Evolutionary conservation across 495 filamentous ascomycete species (phyloP).

Genomic region (Podospora bellae-mahoneyi): DNA sequence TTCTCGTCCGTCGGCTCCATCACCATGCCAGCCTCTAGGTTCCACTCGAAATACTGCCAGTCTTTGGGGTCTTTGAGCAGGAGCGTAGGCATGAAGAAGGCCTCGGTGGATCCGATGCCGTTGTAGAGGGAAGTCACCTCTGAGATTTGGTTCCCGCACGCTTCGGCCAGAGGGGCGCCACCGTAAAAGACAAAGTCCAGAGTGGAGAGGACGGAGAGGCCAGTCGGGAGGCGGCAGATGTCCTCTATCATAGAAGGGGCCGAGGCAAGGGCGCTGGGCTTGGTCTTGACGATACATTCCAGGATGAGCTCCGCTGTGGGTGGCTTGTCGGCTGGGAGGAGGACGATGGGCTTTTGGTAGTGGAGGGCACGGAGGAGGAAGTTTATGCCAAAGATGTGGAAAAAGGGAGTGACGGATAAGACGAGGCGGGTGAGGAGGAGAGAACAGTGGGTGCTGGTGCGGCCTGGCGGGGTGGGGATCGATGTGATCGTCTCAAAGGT

Average conservation of each 20-base stretch:
- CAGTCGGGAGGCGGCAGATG: background rate
- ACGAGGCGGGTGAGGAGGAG: background rate
- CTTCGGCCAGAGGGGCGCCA: background rate
- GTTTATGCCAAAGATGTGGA: conserved; percentile 6
- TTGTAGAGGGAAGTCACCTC: background rate
- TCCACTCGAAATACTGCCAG: conserved; percentile 7
- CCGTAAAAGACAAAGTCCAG: conserved; percentile 2
- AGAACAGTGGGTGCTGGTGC: background rate
- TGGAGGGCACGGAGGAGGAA: background rate
- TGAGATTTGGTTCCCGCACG: background rate
- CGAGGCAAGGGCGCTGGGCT: background rate
- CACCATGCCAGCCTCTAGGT: background rate
- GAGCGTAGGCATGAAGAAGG: background rate
- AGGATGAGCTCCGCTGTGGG: conserved; percentile 3
- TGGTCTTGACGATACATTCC: conserved; percentile 2
- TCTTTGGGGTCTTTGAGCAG: background rate
- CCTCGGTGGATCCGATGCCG: conserved; percentile 6
- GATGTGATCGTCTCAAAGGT: background rate
- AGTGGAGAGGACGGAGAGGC: background rate
- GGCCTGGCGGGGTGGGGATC: conserved; percentile 2
- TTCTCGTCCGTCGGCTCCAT: background rate
- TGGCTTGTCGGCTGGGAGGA: background rate
- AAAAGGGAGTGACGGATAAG: background rate
- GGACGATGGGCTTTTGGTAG: background rate
- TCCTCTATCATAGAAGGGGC: conserved; percentile 1